A percentile compares a stretch with the other conserved stretches of the same genome.
Evolutionary conservation across 176 grass and related monocot genomes (phyloP).

Genomic region (Themeda triandra): DNA sequence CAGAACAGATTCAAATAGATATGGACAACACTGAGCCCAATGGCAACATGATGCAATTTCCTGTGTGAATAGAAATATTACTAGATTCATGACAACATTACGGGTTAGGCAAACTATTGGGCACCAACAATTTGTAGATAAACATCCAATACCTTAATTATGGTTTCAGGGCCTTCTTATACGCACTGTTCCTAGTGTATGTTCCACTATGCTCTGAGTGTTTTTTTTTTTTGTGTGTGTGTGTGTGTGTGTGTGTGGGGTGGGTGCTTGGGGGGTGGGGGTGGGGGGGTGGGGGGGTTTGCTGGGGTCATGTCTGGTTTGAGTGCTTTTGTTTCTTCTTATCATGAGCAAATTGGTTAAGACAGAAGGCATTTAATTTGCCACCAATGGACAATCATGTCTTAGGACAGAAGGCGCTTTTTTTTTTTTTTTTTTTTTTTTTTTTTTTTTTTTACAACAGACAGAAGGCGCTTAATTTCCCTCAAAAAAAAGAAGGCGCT

Average conservation of each 20-base stretch:
- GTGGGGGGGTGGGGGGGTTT: no score
- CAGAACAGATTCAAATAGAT: neutral
- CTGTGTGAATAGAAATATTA: neutral
- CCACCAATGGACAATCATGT: no score
- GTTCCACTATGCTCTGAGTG: neutral
- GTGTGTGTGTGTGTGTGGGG: no score
- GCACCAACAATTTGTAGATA: neutral
- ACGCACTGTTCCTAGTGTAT: neutral
- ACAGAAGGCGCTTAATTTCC: neutral
- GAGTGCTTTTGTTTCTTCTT: no score
- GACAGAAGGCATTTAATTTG: no score
- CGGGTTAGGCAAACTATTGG: neutral
- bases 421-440: no score
- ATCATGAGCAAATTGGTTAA: no score
- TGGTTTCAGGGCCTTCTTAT: neutral
- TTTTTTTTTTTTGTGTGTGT: neutral
- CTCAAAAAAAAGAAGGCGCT: constrained; percentile 53
- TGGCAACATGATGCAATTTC: neutral
- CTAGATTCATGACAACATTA: neutral
- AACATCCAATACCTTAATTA: neutral
- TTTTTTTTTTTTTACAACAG: no score
- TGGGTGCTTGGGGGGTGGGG: no score
- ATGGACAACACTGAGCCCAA: neutral
- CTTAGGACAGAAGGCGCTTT: no score
- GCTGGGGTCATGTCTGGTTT: no score